These are phyloP conservation scores for Capsicum rhomboideum DNA, from an alignment of 257 asterid species.

Conservation along the genomic window DNA sequence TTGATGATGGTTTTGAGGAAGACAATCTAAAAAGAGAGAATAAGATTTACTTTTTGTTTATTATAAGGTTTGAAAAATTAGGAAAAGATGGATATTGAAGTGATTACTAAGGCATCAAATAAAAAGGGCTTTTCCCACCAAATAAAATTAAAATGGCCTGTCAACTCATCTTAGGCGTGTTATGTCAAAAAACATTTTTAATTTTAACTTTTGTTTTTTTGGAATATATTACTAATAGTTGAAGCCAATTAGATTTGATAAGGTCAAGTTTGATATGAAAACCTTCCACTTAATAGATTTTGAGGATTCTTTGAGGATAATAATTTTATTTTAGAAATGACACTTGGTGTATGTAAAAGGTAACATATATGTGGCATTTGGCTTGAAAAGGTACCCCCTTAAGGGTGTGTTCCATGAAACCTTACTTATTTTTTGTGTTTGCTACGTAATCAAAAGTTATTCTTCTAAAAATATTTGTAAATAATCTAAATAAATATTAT, in stretches of 20 bases:
- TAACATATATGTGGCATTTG: neutral
- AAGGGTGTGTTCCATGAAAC: neutral
- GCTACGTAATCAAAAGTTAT: too few species aligned
- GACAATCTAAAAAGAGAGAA: neutral
- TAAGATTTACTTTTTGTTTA: neutral
- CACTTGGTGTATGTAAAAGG: neutral
- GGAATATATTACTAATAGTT: neutral
- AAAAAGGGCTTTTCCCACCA: constrained; percentile 9
- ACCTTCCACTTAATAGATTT: neutral
- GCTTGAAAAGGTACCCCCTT: neutral
- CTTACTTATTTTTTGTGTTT: too few species aligned
- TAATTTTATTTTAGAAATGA: neutral
- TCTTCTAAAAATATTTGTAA: too few species aligned
- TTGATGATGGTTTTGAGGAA: neutral
- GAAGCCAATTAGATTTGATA: neutral
- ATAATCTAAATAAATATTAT: too few species aligned
- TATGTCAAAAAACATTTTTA: neutral
- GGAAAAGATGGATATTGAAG: constrained; percentile 1
- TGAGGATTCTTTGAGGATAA: constrained; percentile 18
- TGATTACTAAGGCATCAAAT: constrained; percentile 14
- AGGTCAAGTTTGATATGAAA: constrained; percentile 13
- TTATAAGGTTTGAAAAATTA: constrained; percentile 2
- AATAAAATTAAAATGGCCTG: constrained; percentile 9
- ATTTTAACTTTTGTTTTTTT: neutral
- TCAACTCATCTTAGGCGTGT: constrained; percentile 3